A percentile compares a stretch with the other conserved stretches of the same genome.
Conservation (phyloP, 371 early-diverging fungal species). For the Gilbertella persicaria region DNA sequence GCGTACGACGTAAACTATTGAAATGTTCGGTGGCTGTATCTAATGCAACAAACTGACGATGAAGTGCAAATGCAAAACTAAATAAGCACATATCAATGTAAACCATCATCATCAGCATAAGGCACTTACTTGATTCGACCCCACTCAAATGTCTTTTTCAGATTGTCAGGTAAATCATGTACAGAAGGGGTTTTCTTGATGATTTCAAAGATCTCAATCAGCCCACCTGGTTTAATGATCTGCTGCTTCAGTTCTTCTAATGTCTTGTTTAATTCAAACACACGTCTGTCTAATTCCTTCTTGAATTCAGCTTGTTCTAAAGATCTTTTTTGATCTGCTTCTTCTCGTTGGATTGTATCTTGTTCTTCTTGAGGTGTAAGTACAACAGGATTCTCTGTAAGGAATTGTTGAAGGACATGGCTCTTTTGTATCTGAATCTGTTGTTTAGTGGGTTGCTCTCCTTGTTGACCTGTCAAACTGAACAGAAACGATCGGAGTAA, state of each 20-base stretch:
- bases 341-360: conserved; percentile 42
- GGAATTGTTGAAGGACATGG: conserved; percentile 44
- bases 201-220: conserved; percentile 36
- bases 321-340: conserved; percentile 41
- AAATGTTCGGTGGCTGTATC: conserved; percentile 61
- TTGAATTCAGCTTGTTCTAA: conserved; percentile 48
- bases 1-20: conserved; percentile 55
- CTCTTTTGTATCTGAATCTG: conserved; percentile 25
- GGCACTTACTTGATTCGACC: conserved; percentile 52
- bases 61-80: conserved; percentile 66
- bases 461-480: conserved; percentile 25
- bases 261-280: conserved; percentile 50
- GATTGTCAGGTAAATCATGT: conserved; percentile 49
- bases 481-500: conserved; percentile 49
- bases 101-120: neutral
- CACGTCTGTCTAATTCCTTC: conserved; percentile 52
- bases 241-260: conserved; percentile 55
- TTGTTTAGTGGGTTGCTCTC: neutral
- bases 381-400: conserved; percentile 42
- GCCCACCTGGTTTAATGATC: conserved; percentile 56
- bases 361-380: conserved; percentile 44
- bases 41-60: conserved; percentile 58
- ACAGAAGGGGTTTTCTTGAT: conserved; percentile 46
- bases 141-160: conserved; percentile 64
- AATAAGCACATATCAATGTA: conserved; percentile 3